Conservation (phyloP, 2,329 filamentous ascomycete species). For the Ophiobolus disseminans region DNA sequence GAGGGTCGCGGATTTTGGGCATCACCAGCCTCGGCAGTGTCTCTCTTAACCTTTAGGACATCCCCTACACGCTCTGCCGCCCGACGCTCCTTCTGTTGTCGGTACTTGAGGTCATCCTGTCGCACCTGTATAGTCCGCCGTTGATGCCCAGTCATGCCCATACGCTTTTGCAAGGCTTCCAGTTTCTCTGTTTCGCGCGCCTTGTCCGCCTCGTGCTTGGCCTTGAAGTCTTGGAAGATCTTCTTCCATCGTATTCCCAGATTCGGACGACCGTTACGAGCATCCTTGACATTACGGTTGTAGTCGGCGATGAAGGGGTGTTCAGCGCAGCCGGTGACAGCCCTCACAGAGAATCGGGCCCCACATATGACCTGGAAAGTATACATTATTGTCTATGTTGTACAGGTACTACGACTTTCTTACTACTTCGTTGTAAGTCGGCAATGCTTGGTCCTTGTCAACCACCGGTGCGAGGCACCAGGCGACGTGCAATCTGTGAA, state of each 20-base stretch:
- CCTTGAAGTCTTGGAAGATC: neutral
- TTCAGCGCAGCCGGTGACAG: slow-evolving; percentile 11
- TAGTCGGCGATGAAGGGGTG: slow-evolving; percentile 13
- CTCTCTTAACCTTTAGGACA: too few species aligned
- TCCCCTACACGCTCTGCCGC: neutral
- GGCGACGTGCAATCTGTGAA: slow-evolving; percentile 6
- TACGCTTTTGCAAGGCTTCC: neutral
- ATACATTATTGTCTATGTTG: too few species aligned
- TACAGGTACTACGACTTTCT: too few species aligned
- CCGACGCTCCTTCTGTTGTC: neutral
- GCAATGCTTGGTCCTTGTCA: neutral
- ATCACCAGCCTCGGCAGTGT: too few species aligned
- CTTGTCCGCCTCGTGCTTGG: neutral
- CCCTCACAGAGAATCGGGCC: slow-evolving; percentile 11
- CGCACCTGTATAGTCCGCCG: neutral
- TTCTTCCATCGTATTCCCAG: slow-evolving; percentile 1
- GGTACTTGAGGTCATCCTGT: neutral
- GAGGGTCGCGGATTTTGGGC: too few species aligned
- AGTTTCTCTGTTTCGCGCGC: neutral
- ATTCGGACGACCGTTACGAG: slow-evolving; percentile 5
- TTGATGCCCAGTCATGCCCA: neutral
- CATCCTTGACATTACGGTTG: slow-evolving; percentile 15
- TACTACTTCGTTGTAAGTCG: neutral
- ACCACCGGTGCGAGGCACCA: slow-evolving; percentile 8
- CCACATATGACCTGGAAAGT: slow-evolving; percentile 14